Evolutionary conservation across 495 filamentous ascomycete genomes (phyloP), one percentile per base, ranked within the genome.

Genomic region (Neurospora sp.): DNA sequence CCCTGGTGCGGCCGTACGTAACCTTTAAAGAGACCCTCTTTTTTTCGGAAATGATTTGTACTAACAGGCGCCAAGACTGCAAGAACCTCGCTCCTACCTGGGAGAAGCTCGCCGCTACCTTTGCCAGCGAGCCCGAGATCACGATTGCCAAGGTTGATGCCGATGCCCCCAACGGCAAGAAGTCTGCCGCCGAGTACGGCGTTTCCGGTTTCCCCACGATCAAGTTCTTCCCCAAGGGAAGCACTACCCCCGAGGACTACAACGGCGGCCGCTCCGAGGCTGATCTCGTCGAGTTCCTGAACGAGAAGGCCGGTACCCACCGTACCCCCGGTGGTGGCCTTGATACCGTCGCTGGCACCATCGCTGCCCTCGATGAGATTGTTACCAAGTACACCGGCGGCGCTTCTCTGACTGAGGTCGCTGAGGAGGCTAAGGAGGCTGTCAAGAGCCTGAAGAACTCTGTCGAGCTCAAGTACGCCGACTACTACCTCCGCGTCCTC

Each of bases 1-100:
- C 94, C 94, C 69, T 98, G 94, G 94, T 98, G 94, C 87, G 94
- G 94, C 82, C 94, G 94, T 97, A 89, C 78, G 94, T 93, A 18
- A 2, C n/a, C 27, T 38, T 54, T 0, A 16, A 31, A 31, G 40
- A 31, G n/a, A n/a, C n/a, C 31, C 70, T 12, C n/a, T 2, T 66
- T 35, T n/a, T 11, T 35, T 70, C 20, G 14, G 69, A 20, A 40
- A 42, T 42, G n/a, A 18, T 39, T 62, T 37, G 10, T 72, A 73
- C 83, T 85, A 77, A 83, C 75, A 27, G 5, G 16, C n/a, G 0
- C 27, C 2, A 82, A 96, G 96, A 99, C 89, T 99, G 96, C 92
- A 98, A 99, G 86, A 89, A 78, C 77, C 90, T 99, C 73, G 95
- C 94, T 69, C 96, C 96, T 31, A 88, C 86, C 79, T 98, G 94